A percentile compares a stretch with the other conserved stretches of the same genome.
These are phyloP conservation scores for Colletotrichum simmondsii DNA, from an alignment of 2,329 filamentous ascomycete species.

Conservation along the genomic window DNA sequence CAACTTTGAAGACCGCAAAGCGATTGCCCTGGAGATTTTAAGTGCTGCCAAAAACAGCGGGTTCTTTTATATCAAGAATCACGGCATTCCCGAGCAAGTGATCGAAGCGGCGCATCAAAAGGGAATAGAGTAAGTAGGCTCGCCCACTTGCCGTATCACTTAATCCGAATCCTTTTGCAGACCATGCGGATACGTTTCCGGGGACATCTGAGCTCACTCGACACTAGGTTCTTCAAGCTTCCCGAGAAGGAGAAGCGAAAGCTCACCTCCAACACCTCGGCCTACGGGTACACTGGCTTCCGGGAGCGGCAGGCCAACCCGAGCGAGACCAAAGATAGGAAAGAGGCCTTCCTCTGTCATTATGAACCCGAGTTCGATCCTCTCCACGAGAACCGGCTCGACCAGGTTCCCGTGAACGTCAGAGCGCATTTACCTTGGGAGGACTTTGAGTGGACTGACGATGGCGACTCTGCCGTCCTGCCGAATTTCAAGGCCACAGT, in stretches of 20 bases:
- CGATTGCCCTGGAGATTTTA: conserved; percentile 49
- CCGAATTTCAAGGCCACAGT: conserved; percentile 53
- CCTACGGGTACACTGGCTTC: conserved; percentile 27
- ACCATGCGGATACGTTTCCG: not conserved
- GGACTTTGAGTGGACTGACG: conserved; percentile 31
- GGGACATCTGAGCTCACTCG: conserved; percentile 37
- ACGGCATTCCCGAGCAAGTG: conserved; percentile 48
- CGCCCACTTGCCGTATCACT: conserved; percentile 37
- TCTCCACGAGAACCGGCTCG: conserved; percentile 7
- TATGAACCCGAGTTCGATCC: conserved; percentile 56
- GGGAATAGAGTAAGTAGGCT: conserved; percentile 39
- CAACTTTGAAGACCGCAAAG: conserved; percentile 46
- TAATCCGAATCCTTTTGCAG: conserved; percentile 37
- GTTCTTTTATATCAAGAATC: conserved; percentile 60
- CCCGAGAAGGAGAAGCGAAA: conserved; percentile 41
- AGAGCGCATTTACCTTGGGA: conserved; percentile 27
- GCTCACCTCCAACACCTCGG: conserved; percentile 38
- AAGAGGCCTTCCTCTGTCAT: conserved; percentile 42
- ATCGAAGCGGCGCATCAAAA: conserved; percentile 38
- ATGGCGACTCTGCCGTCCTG: conserved; percentile 45
- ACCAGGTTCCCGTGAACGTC: conserved; percentile 26
- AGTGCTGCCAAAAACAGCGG: conserved; percentile 54
- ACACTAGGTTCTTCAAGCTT: conserved; percentile 42
- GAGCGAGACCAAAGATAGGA: conserved; percentile 42
- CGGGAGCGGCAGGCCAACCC: conserved; percentile 35